Evolutionary conservation across 1,284 basidiomycete species (phyloP).

Genomic region (Trametes sp.): DNA sequence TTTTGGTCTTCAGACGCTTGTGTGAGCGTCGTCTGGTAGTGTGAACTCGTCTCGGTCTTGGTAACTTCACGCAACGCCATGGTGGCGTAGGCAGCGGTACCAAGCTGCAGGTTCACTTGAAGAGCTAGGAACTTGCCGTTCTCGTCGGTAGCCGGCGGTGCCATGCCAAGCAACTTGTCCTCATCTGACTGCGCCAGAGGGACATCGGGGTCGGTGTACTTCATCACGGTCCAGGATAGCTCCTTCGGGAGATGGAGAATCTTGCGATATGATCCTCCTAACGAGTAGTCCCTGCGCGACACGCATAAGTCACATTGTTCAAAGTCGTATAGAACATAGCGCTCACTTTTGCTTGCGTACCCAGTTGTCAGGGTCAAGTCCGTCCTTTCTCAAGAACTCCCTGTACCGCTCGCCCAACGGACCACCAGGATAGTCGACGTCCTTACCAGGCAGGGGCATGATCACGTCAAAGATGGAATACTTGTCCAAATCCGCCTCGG

Average conservation of each 20-base stretch:
- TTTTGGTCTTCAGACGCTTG: conserved; percentile 85
- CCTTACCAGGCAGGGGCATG: conserved; percentile 94
- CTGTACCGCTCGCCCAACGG: conserved; percentile 83
- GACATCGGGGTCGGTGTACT: conserved; percentile 94
- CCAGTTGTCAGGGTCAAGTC: conserved; percentile 88
- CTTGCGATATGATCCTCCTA: conserved; percentile 93
- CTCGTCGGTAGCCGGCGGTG: conserved; percentile 69
- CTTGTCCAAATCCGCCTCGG: conserved; percentile 75
- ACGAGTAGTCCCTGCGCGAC: conserved; percentile 80
- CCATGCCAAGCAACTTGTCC: conserved; percentile 85
- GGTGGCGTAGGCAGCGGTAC: conserved; percentile 92
- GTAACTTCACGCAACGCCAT: conserved; percentile 96
- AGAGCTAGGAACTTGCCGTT: conserved; percentile 86
- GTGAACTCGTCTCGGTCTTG: conserved; percentile 90
- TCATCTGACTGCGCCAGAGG: conserved; percentile 94
- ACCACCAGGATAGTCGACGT: conserved; percentile 90
- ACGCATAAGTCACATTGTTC: background rate
- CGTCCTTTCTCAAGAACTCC: conserved; percentile 84
- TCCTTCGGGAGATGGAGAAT: conserved; percentile 88
- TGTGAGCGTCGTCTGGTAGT: conserved; percentile 85
- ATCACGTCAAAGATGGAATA: conserved; percentile 94
- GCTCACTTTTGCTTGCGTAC: conserved; percentile 86
- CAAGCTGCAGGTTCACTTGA: conserved; percentile 82
- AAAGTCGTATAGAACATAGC: background rate
- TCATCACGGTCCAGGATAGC: conserved; percentile 81